A percentile compares a stretch with the other conserved stretches of the same genome.
Conservation (phyloP, 2,329 filamentous ascomycete species). For the Aspergillus thermomutatus region DNA sequence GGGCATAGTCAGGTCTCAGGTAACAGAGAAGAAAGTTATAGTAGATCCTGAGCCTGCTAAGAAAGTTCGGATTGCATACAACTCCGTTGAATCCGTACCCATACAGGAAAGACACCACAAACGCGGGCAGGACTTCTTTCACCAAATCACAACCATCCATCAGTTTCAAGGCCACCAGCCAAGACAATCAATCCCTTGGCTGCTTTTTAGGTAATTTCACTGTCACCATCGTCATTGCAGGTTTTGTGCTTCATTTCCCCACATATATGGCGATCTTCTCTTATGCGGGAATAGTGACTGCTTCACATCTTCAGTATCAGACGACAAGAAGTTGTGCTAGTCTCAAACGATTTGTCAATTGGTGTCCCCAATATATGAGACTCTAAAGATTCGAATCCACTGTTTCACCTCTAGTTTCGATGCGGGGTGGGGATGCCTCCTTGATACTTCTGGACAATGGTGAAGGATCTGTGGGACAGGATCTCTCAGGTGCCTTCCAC, state of each 20-base stretch:
- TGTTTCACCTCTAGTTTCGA: background rate
- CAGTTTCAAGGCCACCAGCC: background rate
- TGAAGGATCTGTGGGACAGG: background rate
- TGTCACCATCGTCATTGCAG: too few species aligned
- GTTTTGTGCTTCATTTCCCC: background rate
- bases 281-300: background rate
- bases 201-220: too few species aligned
- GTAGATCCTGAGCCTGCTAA: too few species aligned
- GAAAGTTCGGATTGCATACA: too few species aligned
- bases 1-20: too few species aligned
- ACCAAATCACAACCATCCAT: background rate
- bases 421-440: background rate
- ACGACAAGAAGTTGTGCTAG: too few species aligned
- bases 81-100: background rate
- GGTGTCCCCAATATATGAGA: too few species aligned
- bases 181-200: background rate
- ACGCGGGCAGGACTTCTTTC: background rate
- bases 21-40: too few species aligned
- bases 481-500: background rate
- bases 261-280: background rate
- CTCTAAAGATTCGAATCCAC: background rate
- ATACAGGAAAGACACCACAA: background rate
- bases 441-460: background rate
- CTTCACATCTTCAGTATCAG: background rate
- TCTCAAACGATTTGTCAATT: too few species aligned